These are phyloP conservation scores for Neurospora sp. DNA, from an alignment of 495 filamentous ascomycete species.

Conservation along the genomic window DNA sequence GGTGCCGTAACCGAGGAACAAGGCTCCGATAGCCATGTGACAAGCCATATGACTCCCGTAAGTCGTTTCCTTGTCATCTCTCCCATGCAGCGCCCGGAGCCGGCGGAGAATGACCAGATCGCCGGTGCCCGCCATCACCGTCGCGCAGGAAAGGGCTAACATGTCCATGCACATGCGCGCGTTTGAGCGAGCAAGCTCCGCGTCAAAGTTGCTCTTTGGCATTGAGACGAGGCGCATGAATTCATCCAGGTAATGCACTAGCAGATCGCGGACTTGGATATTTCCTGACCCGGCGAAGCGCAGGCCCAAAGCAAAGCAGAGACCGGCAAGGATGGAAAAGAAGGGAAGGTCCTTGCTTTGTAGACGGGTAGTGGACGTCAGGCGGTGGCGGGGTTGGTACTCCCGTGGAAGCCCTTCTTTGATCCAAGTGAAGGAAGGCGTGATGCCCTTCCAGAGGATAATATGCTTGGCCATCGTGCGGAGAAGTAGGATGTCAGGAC, in stretches of 20 bases:
- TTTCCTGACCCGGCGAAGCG: slow-evolving; percentile 80
- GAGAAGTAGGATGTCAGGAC: slow-evolving; percentile 85
- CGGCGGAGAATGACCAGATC: slow-evolving; percentile 85
- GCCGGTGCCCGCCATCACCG: slow-evolving; percentile 91
- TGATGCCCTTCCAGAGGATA: slow-evolving; percentile 85
- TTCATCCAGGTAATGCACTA: slow-evolving; percentile 77
- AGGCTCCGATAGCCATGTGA: slow-evolving; percentile 81
- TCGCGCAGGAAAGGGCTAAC: slow-evolving; percentile 67
- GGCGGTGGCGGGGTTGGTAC: slow-evolving; percentile 46
- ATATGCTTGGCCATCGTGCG: slow-evolving; percentile 84
- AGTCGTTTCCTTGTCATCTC: slow-evolving; percentile 72
- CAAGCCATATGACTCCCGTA: slow-evolving; percentile 91
- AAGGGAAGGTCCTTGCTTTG: slow-evolving; percentile 77
- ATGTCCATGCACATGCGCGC: slow-evolving; percentile 84
- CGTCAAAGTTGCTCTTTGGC: slow-evolving; percentile 63
- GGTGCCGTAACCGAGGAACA: slow-evolving; percentile 87
- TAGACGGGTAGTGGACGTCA: slow-evolving; percentile 46
- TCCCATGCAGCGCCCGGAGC: slow-evolving; percentile 75
- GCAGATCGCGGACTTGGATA: slow-evolving; percentile 58
- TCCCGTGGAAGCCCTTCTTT: slow-evolving; percentile 55
- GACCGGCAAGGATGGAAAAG: slow-evolving; percentile 81
- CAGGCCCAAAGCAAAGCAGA: slow-evolving; percentile 78
- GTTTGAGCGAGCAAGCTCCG: slow-evolving; percentile 67
- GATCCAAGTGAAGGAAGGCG: slow-evolving; percentile 63
- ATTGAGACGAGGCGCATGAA: slow-evolving; percentile 71